phyloP scores from a whole-genome alignment of 805 yeast genomes.

The Candida insectalens region DNA sequence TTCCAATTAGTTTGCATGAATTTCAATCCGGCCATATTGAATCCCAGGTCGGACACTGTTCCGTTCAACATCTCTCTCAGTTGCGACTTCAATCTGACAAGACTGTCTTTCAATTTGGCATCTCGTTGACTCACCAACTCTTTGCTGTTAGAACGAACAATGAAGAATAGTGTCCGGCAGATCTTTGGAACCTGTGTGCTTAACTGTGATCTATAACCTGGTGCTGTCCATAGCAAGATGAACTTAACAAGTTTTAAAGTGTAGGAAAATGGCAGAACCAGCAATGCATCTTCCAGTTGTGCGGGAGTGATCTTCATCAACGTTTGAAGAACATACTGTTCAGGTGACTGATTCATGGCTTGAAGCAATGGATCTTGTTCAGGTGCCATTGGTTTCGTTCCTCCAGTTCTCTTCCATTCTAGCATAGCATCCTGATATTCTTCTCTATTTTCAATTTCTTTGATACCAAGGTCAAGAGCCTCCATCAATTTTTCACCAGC shows the following conservation, averaged over 20 bases:
- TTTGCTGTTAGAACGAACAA: slow-evolving; percentile 62
- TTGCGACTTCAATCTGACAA: slow-evolving; percentile 52
- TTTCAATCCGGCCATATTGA: slow-evolving; percentile 74
- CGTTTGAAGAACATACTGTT: slow-evolving; percentile 67
- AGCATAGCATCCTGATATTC: slow-evolving; percentile 36
- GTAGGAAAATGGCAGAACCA: slow-evolving; percentile 85
- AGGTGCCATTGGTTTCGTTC: slow-evolving; percentile 49
- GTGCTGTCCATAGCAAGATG: slow-evolving; percentile 63
- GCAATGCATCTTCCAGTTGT: slow-evolving; percentile 85
- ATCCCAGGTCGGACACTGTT: slow-evolving; percentile 59
- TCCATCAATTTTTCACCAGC: slow-evolving; percentile 92
- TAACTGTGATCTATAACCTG: slow-evolving; percentile 33
- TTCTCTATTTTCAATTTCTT: slow-evolving; percentile 51
- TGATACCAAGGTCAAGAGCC: slow-evolving; percentile 75
- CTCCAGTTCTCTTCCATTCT: slow-evolving; percentile 30
- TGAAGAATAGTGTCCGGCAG: slow-evolving; percentile 67
- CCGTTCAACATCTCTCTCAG: slow-evolving; percentile 46
- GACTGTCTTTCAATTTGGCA: slow-evolving; percentile 49
- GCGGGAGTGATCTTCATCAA: slow-evolving; percentile 65
- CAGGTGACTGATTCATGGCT: slow-evolving; percentile 65
- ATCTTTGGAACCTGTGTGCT: slow-evolving; percentile 47
- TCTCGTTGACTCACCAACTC: slow-evolving; percentile 70
- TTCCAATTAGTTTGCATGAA: slow-evolving; percentile 74
- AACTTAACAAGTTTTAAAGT: slow-evolving; percentile 62
- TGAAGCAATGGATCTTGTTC: slow-evolving; percentile 60